Evolutionary conservation across 2,329 filamentous ascomycete species (phyloP), one percentile per base, ranked within the genome.

Genomic region (Colletotrichum sp.): DNA sequence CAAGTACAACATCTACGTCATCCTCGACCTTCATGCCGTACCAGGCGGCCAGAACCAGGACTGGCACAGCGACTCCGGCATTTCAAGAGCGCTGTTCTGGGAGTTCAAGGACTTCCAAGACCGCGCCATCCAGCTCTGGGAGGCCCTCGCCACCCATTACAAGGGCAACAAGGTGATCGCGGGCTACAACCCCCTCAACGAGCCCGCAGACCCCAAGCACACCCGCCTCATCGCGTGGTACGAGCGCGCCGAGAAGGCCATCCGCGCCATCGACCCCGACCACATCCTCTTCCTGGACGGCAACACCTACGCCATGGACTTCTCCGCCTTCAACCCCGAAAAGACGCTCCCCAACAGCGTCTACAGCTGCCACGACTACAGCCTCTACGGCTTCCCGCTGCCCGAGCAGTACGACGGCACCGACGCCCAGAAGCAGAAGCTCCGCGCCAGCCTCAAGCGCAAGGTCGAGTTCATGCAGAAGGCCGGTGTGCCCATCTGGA

Each of bases 341-440:
- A 79, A 84, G 6, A 80, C 85, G 0, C 80, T 90, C 1, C 87
- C 88, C 0, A 89, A 89, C 75, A 82, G 84, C 3, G 89, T 89
- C 1, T 91, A 91, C 78, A 84, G 87, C 6, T 84, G 89, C 58
- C 89, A 91, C 78, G 89, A 91, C 77, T 91, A 91, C 77, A 85
- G 85, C 52, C 80, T 84, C 75, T 87, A 88, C 79, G 90, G 89
- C 0, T 91, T 91, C 75, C 89, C 84, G 0, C 76, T 75, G 2
- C 5, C 77, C 0, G 85, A 87, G 62, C 82, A 80, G 5, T 91
- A 87, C 69, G 83, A 82, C 0, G 36, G 86, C 7, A 86, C 84
- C 0, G 76, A 79, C 0, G 85, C 87, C 5, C 88, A 91, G 70
- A 85, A 87, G 36, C 75, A 77, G 0, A 84, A 84, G 43, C 81